Evolutionary conservation across 2,329 filamentous ascomycete genomes (phyloP), one percentile per base, ranked within the genome.

Genomic region (Stachybotrys echinatus): DNA sequence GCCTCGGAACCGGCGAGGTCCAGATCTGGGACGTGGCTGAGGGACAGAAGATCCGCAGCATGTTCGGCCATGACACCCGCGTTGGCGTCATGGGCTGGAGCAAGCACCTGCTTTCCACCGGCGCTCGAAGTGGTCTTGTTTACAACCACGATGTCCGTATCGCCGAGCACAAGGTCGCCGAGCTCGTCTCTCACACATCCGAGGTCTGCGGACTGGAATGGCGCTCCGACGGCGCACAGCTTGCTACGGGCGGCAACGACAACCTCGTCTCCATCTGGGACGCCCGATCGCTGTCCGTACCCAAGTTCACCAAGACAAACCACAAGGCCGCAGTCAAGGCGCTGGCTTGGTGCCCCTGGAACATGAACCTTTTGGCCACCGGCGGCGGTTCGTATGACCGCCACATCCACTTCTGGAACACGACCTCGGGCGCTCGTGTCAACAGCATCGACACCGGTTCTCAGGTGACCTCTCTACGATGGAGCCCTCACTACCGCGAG

Each of bases 381-480:
- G 94, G 94, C 50, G 94, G 94, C 65, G 94, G 94, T 59, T 95
- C 90, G 42, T 95, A 96, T 71, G 94, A 99, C 69, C 88, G 91
- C 60, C 89, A 96, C 74, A 99, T 99, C 71, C 94, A 99, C 78
- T 99, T 99, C 83, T 99, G 94, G 94, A 99, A 99, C 81, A 95
- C 92, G 44, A 97, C 94, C 20, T 96, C 92, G 5, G 94, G 94
- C 53, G 92, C 94, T 48, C 89, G 94, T 61, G 92, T 95, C 75
- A 99, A 99, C 85, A 95, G 90, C 80, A 97, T 99, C 70, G 92
- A 97, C 70, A 97, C 94, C 39, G 94, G 94, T 53, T 96, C 91
- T 44, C 94, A 99, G 72, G 95, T 99, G 51, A 99, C 94, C 58
- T 94, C 88, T 61, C 83, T 99, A 50, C 87, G 91, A 62, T 99